Evolutionary conservation across 1,284 basidiomycete genomes (phyloP), one percentile per base, ranked within the genome.

Genomic region (Inonotus obliquus): DNA sequence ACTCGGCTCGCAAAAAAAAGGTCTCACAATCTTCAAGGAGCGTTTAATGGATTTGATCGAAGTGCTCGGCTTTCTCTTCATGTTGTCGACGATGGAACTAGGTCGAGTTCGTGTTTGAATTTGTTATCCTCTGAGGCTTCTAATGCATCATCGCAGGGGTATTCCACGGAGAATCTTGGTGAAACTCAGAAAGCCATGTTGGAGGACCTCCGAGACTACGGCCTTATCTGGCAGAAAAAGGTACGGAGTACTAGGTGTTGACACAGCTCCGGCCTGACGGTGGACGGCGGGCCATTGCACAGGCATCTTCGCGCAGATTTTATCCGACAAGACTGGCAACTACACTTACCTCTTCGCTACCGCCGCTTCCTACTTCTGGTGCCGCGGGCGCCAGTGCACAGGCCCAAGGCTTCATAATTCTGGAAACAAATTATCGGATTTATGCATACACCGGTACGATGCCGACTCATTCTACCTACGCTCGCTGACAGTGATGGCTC

Each of bases 351-450:
- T 91, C 91, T 10, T 91, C 89, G 54, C 85, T 89, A 17, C 87
- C 87, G 60, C 83, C 85, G 41, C 76, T 88, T 70, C 83, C 87
- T 60, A 84, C 84, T 39, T 77, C 80, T 55, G 81, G 81, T 13
- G 54, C 59, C 60, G 76, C 77, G 63, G 81, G 80, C 64, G 80
- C 81, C 54, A 84, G 79, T 59, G 79, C 82, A 27, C 80, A 82
- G 69, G 70, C 71, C 63, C 91, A 95, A 73, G 92, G 94, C 2
- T 99, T 98, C 77, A 89, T 99, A 67, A 90, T 99, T 68, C 81
- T 99, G 39, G 97, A 99, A 78, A 99, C 97, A 23, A 99, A 99
- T 77, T 99, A 98, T 77, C 90, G 96, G 65, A 78, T 99, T 62
- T 99, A 99, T 74, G 97, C 97, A 0, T 99, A 99, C 74, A 99